Percentiles rank a stretch among this genome's conserved stretches.
phyloP scores from a whole-genome alignment of 2,329 filamentous ascomycete species.

The Chaetothyriales sp. region DNA sequence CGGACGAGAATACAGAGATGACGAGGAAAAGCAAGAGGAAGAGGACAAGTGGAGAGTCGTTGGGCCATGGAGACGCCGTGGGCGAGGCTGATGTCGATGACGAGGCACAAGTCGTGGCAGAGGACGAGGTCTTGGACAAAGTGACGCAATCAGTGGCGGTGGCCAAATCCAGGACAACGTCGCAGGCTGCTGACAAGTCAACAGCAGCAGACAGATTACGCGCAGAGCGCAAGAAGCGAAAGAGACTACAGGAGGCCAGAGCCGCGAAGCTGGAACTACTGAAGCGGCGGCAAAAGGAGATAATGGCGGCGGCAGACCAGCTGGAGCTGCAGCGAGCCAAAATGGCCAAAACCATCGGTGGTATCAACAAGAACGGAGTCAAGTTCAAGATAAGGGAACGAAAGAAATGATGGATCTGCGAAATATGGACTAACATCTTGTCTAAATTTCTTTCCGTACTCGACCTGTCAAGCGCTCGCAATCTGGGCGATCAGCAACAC shows the following conservation, averaged over 20 bases:
- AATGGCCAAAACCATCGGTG: slow-evolving; percentile 46
- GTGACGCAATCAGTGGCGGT: slow-evolving; percentile 1
- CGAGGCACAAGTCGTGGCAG: neutral
- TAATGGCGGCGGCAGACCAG: slow-evolving; percentile 40
- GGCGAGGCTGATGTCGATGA: slow-evolving; percentile 4
- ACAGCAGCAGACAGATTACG: slow-evolving; percentile 25
- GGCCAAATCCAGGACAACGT: slow-evolving; percentile 26
- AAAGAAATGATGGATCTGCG: slow-evolving; percentile 32
- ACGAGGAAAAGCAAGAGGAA: slow-evolving; percentile 6
- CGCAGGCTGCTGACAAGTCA: slow-evolving; percentile 29
- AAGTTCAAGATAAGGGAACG: slow-evolving; percentile 50
- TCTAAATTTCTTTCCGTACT: neutral
- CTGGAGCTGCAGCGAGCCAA: slow-evolving; percentile 45
- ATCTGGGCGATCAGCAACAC: slow-evolving; percentile 3
- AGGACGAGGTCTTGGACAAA: slow-evolving; percentile 9
- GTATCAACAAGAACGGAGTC: slow-evolving; percentile 47
- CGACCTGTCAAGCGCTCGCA: slow-evolving; percentile 5
- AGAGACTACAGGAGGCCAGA: slow-evolving; percentile 34
- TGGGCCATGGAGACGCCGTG: slow-evolving; percentile 12
- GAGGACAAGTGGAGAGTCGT: slow-evolving; percentile 13
- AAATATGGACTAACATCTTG: neutral
- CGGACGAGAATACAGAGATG: slow-evolving; percentile 12
- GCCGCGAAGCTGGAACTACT: slow-evolving; percentile 37
- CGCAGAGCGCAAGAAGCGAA: slow-evolving; percentile 31
- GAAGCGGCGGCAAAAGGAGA: slow-evolving; percentile 38